Base-by-base conservation (phyloP, 2,329 filamentous ascomycete genomes). In the Fusarium staphyleae region DNA sequence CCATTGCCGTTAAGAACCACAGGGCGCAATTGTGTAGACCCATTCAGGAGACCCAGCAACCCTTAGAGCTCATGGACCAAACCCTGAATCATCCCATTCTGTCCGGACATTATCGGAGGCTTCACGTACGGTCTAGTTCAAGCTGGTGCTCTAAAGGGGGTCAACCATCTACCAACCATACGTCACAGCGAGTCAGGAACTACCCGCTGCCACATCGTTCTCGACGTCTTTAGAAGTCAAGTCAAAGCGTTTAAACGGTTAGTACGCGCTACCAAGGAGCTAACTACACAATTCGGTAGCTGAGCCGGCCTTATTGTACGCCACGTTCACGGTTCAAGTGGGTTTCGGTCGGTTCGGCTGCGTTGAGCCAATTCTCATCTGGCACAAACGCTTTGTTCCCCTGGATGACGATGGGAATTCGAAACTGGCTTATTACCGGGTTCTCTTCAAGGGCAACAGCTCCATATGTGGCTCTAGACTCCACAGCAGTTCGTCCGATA, bases 81-180 rank as follows among this genome's bases (percentile, higher is more conserved):
- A 11, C n/a, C 26, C 36, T 36, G 26, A 16, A 39, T 32, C 26
- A 29, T 44, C 36, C 40, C 47, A 39, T 39, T 29, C 26, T 12
- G 16, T 34, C 19, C 44, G 34, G 44, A 16, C 44, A 47, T 22
- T 47, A 16, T 47, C 44, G 34, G 44, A 18, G 22, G 14, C 32
- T 14, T 6, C 14, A 16, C 33, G 16, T 24, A 28, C 15, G n/a
- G 22, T 6, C 29, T 16, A 13, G n/a, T 13, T 13, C 13, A 14
- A 35, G 15, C 13, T 19, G 13, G 41, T 32, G 42, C 19, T 16
- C 18, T 34, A 10, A 29, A 44, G 18, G 32, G 32, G 7, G 33
- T 14, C 4, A 5, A 3, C 15, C 19, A 29, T 28, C 43, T 46
- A 15, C 33, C 43, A 46, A 37, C 41, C 35, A 14, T 24, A 9